Evolutionary conservation across 2,329 filamentous ascomycete genomes (phyloP).

Genomic region (Penicillium griseofulvum): DNA sequence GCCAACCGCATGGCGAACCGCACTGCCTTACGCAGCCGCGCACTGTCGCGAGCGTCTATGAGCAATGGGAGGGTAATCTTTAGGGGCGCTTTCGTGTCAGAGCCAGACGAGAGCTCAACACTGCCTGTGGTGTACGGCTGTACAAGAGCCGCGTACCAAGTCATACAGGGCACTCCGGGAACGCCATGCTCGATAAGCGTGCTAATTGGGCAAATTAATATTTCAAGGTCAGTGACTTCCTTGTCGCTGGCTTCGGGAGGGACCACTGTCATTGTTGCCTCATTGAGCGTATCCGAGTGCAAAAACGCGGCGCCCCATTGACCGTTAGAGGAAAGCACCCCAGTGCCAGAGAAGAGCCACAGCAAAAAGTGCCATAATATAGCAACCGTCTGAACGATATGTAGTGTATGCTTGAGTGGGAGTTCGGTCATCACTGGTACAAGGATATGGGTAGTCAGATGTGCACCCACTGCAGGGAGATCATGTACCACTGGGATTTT

Average conservation of each 20-base stretch:
- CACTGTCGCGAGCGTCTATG: not conserved
- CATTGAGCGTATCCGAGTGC: not conserved
- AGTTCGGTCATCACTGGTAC: slow-evolving; percentile 4
- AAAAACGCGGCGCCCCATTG: slow-evolving; percentile 3
- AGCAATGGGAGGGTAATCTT: not conserved
- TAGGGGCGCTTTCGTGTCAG: not conserved
- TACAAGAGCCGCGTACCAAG: slow-evolving; percentile 3
- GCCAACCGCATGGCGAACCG: slow-evolving; percentile 5
- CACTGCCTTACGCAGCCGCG: not conserved
- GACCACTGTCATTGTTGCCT: not conserved
- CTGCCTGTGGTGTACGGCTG: not conserved
- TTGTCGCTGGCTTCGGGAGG: not conserved
- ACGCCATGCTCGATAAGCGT: slow-evolving; percentile 1
- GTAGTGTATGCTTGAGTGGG: not conserved
- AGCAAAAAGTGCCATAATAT: slow-evolving; percentile 1
- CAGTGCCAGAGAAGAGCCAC: slow-evolving; percentile 1
- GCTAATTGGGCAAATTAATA: not conserved
- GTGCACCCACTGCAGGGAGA: not conserved
- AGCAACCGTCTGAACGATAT: slow-evolving; percentile 4
- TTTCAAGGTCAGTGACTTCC: slow-evolving; percentile 1
- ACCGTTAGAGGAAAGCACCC: slow-evolving; percentile 1
- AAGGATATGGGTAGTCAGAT: not conserved
- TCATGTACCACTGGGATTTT: not conserved
- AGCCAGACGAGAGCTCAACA: not conserved
- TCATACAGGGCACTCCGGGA: slow-evolving; percentile 1